phyloP scores from a whole-genome alignment of 129 eudicot species.

The Rutidosis leptorrhynchoides region DNA sequence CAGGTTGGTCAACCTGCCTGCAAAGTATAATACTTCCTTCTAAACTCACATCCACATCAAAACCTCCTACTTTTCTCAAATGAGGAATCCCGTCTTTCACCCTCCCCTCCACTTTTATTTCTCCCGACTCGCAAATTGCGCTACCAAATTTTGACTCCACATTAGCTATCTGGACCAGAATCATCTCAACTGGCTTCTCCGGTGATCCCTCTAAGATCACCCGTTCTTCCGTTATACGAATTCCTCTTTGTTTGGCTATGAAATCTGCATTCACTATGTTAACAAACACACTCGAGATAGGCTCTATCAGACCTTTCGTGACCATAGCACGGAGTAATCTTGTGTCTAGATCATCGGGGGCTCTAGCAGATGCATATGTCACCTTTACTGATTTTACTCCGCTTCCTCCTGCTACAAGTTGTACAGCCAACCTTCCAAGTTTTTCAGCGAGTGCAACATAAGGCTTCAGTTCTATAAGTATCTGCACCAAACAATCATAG shows the following conservation, averaged over 20 bases:
- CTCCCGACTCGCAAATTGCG: conserved; percentile 76
- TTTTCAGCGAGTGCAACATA: conserved; percentile 80
- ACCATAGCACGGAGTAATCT: conserved; percentile 88
- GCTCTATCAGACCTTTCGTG: conserved; percentile 82
- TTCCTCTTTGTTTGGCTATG: conserved; percentile 80
- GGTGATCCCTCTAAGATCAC: conserved; percentile 70
- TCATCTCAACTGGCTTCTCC: conserved; percentile 64
- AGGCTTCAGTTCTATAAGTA: conserved; percentile 76
- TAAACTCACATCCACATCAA: conserved; percentile 81
- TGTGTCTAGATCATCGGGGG: conserved; percentile 93
- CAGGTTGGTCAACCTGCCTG: conserved; percentile 90
- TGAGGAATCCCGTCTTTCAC: conserved; percentile 80
- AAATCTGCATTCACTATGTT: conserved; percentile 84
- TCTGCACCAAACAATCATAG: conserved; percentile 36
- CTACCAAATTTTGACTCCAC: conserved; percentile 77
- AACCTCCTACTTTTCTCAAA: conserved; percentile 78
- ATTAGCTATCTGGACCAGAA: conserved; percentile 79
- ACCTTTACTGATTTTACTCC: conserved; percentile 78
- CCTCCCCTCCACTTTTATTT: conserved; percentile 67
- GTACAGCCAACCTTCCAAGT: conserved; percentile 89
- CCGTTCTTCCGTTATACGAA: conserved; percentile 66
- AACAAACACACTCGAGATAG: conserved; percentile 64
- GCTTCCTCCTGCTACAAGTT: conserved; percentile 84
- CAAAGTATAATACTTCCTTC: conserved; percentile 72
- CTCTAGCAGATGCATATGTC: conserved; percentile 73